Conservation (phyloP, 108 stramenopile genomes). For the Skeletonema menzelii region DNA sequence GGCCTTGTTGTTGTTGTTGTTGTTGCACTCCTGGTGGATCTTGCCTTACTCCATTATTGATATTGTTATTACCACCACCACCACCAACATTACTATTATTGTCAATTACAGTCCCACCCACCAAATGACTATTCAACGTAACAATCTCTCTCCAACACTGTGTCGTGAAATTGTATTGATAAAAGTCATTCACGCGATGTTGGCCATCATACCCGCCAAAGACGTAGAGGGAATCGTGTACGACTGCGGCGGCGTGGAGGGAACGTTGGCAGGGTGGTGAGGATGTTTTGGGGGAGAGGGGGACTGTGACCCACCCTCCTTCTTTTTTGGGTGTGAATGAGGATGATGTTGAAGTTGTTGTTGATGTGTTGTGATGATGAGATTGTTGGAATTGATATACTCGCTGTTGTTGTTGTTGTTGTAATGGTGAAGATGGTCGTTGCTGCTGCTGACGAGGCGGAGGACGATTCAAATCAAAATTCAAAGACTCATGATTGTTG, state of each 20-base stretch:
- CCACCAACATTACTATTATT: not conserved
- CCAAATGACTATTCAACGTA: constrained; percentile 14
- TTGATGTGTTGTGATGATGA: no score
- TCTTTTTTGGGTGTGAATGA: not conserved
- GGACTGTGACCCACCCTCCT: constrained; percentile 37
- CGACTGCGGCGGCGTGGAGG: constrained; percentile 87
- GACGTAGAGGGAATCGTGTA: constrained; percentile 64
- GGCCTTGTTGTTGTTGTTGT: not conserved
- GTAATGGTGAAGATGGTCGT: not conserved
- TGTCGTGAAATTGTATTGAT: constrained; percentile 88
- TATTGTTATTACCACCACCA: not conserved
- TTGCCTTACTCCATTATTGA: not conserved
- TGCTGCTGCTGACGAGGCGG: constrained; percentile 1
- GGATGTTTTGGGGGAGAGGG: constrained; percentile 13
- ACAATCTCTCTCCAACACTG: constrained; percentile 47
- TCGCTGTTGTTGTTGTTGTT: not conserved
- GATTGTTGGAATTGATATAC: not conserved
- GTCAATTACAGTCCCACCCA: not conserved
- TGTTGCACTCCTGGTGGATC: not conserved
- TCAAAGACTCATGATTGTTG: not conserved
- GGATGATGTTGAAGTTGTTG: not conserved
- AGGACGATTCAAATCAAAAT: not conserved
- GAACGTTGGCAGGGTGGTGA: constrained; percentile 68
- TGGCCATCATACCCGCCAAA: constrained; percentile 91
- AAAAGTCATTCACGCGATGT: constrained; percentile 90